These are phyloP conservation scores for Rostrohypoxylon terebratum DNA, from an alignment of 495 filamentous ascomycete species.

Conservation along the genomic window DNA sequence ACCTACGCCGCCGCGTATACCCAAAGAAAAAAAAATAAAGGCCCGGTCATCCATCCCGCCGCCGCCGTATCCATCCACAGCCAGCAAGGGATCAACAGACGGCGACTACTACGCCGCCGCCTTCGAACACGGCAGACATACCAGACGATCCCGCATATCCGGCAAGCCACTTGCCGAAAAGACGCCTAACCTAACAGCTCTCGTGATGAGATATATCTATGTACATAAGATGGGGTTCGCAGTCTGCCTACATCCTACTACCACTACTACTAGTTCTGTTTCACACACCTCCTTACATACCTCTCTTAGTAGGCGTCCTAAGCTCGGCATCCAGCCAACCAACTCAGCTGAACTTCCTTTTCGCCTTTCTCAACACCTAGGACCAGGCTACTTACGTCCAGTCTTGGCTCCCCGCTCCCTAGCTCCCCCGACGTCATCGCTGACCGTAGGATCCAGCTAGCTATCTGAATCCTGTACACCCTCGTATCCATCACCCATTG, in stretches of 20 bases:
- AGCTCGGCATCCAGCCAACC: background rate
- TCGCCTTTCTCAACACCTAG: background rate
- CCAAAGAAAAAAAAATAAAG: background rate
- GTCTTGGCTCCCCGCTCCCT: background rate
- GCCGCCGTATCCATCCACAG: background rate
- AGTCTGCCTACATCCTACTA: no score
- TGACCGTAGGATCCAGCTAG: conserved; percentile 6
- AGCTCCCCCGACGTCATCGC: conserved; percentile 17
- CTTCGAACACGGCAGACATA: background rate
- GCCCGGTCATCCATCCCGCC: no score
- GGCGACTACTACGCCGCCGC: background rate
- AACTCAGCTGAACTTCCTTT: background rate
- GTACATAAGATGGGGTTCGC: no score
- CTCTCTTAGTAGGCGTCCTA: background rate
- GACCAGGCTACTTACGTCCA: background rate
- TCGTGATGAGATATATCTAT: background rate
- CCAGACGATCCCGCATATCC: background rate
- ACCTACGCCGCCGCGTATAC: background rate
- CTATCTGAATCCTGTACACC: background rate
- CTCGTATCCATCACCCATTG: background rate
- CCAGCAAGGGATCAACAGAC: background rate
- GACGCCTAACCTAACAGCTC: background rate
- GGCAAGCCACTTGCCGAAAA: no score
- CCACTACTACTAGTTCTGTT: no score
- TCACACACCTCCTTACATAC: background rate